phyloP scores from a whole-genome alignment of 306 rosid species.

The Fragaria iinumae region DNA sequence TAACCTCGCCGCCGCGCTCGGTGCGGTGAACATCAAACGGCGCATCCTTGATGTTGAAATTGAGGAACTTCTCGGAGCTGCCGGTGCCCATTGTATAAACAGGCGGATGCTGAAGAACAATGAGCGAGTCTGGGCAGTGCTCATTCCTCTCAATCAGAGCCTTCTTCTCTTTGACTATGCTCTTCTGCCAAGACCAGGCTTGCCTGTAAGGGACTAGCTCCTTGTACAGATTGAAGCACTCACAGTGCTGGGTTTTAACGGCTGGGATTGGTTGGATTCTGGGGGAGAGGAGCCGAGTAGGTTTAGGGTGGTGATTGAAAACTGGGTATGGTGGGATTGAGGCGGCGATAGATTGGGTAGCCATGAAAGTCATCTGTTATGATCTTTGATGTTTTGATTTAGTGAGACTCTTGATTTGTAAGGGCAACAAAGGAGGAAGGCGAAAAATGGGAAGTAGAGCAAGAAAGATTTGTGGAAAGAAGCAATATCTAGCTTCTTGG shows the following conservation, averaged over 20 bases:
- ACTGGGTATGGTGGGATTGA: conserved; percentile 21
- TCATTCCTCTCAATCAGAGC: conserved; percentile 29
- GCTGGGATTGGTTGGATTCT: background rate
- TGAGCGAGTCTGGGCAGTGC: conserved; percentile 35
- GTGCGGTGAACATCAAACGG: conserved; percentile 41
- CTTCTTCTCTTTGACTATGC: conserved; percentile 36
- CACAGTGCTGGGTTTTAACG: conserved; percentile 36
- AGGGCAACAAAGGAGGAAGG: background rate
- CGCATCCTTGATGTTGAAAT: conserved; percentile 37
- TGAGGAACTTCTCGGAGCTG: conserved; percentile 41
- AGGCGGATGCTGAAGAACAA: conserved; percentile 46
- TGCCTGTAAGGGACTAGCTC: conserved; percentile 52
- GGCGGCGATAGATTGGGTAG: conserved; percentile 10
- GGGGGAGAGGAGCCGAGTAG: background rate
- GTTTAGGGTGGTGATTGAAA: conserved; percentile 1
- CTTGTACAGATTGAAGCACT: conserved; percentile 59
- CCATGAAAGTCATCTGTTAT: conserved; percentile 29
- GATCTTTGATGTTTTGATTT: background rate
- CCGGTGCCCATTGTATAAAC: conserved; percentile 47
- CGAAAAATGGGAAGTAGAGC: background rate
- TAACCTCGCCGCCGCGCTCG: conserved; percentile 56
- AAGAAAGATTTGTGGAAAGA: background rate
- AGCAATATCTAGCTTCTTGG: background rate
- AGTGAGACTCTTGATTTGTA: background rate
- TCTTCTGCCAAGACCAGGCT: conserved; percentile 57